These are phyloP conservation scores for Pichia sp. DNA, from an alignment of 1,139 yeast genomes.

Conservation along the genomic window DNA sequence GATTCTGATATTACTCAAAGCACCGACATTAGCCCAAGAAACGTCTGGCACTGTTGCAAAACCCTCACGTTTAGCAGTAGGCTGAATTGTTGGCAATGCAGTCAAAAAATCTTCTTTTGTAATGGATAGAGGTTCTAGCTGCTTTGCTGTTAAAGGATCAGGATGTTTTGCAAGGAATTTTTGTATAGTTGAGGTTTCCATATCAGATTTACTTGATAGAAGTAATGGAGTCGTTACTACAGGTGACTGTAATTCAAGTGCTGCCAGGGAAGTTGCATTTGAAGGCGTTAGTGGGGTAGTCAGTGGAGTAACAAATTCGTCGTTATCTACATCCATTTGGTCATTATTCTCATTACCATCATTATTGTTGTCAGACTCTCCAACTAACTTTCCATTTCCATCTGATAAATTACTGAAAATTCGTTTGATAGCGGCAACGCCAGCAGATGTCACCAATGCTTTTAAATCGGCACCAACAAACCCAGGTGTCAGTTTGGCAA, in stretches of 20 bases:
- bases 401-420: conserved; percentile 46
- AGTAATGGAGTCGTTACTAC: background rate
- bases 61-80: conserved; percentile 97
- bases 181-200: conserved; percentile 58
- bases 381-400: conserved; percentile 12
- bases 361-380: conserved; percentile 17
- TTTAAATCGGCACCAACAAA: conserved; percentile 97
- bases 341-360: conserved; percentile 13
- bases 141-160: conserved; percentile 67
- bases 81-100: conserved; percentile 92
- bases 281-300: conserved; percentile 18
- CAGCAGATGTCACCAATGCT: conserved; percentile 92
- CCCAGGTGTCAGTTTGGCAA: conserved; percentile 95
- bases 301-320: conserved; percentile 19
- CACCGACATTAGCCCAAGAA: conserved; percentile 94
- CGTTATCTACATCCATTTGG: conserved; percentile 21
- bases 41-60: conserved; percentile 99
- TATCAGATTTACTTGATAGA: background rate
- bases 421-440: conserved; percentile 88
- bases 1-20: conserved; percentile 70
- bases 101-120: conserved; percentile 72
- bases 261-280: conserved; percentile 1
- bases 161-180: conserved; percentile 72
- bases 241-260: background rate
- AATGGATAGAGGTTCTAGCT: conserved; percentile 70